Evolutionary conservation across 768 basidiomycete species (phyloP), one percentile per base, ranked within the genome.

Genomic region (Cystofilobasidium capitatum): DNA sequence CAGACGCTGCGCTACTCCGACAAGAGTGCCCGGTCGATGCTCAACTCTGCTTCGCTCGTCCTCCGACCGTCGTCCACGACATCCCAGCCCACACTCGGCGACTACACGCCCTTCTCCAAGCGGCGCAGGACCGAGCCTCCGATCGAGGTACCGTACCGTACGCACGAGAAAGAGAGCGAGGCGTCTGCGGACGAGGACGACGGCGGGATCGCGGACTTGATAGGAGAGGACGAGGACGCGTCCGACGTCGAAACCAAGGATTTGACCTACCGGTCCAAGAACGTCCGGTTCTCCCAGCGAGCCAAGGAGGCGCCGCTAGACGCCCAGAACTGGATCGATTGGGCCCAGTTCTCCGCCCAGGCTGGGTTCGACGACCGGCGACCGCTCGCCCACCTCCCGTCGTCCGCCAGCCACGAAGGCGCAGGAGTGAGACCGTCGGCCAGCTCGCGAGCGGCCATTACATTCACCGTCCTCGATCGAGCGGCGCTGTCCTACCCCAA

Each of bases 391-490:
- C 68, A 36, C 16, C 61, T 20, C 40, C 69, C 40, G 68, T 71
- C 39, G 45, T 58, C 20, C 40, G 63, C 65, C 45, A 59, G 67
- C n/a, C 54, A 66, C n/a, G 17, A 63, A 17, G 44, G 47, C 14
- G 60, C 51, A 61, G 31, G 16, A 14, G 65, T 64, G 14, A 16
- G 65, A 20, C 58, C 37, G 60, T 54, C 71, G 26, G 39, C 65
- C 0, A 63, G 71, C 9, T 62, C 71, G 7, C 66, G 70, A 8
- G 37, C 70, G 29, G 77, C 78, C 62, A 73, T 79, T 66, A 76
- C 77, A 31, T 71, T 79, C 12, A 72, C 76, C 4, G 75, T 78
- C 37, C 71, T 80, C 16, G 71, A 73, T 1, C 65, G 73, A 37
- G 79, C 78, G 0, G 71, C 79, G 22, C 54, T 71, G 17, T 71